Conservation (phyloP, 1,139 yeast species). For the Hemisphaericaspora subhashii region DNA sequence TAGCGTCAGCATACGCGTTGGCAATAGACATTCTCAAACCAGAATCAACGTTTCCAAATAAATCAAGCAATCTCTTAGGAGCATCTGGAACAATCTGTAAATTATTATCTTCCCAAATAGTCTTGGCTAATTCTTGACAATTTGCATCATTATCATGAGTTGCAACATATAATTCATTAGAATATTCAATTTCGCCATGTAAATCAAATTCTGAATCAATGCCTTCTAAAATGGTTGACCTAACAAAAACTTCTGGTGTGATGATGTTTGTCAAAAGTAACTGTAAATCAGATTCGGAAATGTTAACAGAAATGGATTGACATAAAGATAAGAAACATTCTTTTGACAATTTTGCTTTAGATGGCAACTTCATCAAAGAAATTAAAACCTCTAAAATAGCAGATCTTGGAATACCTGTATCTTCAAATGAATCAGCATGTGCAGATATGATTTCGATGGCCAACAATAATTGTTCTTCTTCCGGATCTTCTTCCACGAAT, state of each 20-base stretch:
- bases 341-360: conserved; percentile 77
- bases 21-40: conserved; percentile 72
- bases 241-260: conserved; percentile 67
- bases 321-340: conserved; percentile 78
- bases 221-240: conserved; percentile 77
- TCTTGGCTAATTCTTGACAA: conserved; percentile 65
- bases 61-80: conserved; percentile 46
- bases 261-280: conserved; percentile 60
- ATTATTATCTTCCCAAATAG: conserved; percentile 83
- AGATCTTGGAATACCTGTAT: conserved; percentile 67
- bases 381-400: conserved; percentile 62
- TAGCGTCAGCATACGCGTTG: conserved; percentile 39
- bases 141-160: conserved; percentile 70
- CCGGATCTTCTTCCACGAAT: conserved; percentile 75
- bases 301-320: conserved; percentile 68
- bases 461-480: conserved; percentile 81
- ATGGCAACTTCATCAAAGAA: conserved; percentile 66
- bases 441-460: conserved; percentile 75
- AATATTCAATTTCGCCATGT: conserved; percentile 49
- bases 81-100: conserved; percentile 48
- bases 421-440: conserved; percentile 74
- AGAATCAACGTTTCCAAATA: conserved; percentile 53
- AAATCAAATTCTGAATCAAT: conserved; percentile 86
- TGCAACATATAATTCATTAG: conserved; percentile 76
- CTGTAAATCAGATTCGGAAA: conserved; percentile 55